Conservation (phyloP, 2,329 filamentous ascomycete genomes). For the Diplocarpon rosae region DNA sequence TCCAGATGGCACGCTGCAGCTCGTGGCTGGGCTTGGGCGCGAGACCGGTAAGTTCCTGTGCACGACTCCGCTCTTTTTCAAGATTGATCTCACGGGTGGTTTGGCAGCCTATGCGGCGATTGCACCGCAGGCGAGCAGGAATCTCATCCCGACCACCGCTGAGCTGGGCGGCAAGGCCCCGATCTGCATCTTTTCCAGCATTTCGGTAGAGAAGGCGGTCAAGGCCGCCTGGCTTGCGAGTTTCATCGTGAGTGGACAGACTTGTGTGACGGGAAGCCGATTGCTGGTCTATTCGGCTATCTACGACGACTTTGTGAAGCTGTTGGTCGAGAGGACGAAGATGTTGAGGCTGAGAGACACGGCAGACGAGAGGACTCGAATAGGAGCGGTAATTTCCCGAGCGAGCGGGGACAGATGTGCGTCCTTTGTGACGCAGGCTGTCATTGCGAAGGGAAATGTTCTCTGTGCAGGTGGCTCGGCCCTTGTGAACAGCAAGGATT, state of each 20-base stretch:
- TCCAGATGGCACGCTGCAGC: constrained; percentile 32
- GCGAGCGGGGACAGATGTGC: constrained; percentile 45
- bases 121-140: constrained; percentile 45
- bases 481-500: constrained; percentile 42
- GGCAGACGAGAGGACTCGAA: constrained; percentile 47
- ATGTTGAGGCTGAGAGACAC: constrained; percentile 40
- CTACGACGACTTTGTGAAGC: constrained; percentile 22
- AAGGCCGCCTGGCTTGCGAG: constrained; percentile 36
- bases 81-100: constrained; percentile 59
- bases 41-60: constrained; percentile 43
- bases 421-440: constrained; percentile 24
- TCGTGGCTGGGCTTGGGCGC: constrained; percentile 41
- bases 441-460: constrained; percentile 29
- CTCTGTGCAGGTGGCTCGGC: constrained; percentile 40
- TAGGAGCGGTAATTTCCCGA: constrained; percentile 51
- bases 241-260: constrained; percentile 44
- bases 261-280: constrained; percentile 43
- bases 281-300: constrained; percentile 39
- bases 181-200: constrained; percentile 51
- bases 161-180: constrained; percentile 60
- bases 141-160: constrained; percentile 57
- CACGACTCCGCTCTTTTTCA: constrained; percentile 46
- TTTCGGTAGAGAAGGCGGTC: constrained; percentile 49
- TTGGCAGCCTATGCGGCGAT: constrained; percentile 54
- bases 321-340: constrained; percentile 31